Evolutionary conservation across 75 land plant species (phyloP).

Genomic region (Chamaecyparis obtusa): DNA sequence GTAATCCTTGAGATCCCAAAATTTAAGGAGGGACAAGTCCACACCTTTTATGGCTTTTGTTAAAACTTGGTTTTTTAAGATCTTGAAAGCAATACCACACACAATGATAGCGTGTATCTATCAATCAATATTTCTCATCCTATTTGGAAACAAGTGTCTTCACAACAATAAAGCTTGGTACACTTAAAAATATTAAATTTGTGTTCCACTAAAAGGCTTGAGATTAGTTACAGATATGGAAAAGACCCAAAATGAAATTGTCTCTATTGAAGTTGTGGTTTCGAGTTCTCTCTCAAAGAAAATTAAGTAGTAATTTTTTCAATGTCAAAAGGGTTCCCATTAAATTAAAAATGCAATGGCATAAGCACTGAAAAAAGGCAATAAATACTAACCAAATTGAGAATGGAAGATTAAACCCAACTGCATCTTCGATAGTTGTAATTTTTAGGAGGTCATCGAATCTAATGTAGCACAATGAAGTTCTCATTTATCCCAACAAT

Average conservation of each 20-base stretch:
- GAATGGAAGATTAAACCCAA: conserved; percentile 39
- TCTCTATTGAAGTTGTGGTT: not conserved
- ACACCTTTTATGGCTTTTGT: conserved; percentile 36
- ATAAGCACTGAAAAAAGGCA: not conserved
- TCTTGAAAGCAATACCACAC: conserved; percentile 17
- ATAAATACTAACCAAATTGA: conserved; percentile 53
- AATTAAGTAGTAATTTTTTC: not conserved
- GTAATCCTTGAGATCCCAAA: not conserved
- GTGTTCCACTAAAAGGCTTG: no score
- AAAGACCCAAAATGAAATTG: not conserved
- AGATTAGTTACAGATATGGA: not conserved
- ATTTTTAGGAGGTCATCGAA: conserved; percentile 64
- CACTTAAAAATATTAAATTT: not conserved
- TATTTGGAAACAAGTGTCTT: not conserved
- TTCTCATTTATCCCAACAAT: conserved; percentile 42
- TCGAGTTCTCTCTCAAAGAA: not conserved
- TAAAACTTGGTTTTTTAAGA: conserved; percentile 22
- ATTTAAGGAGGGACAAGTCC: not conserved
- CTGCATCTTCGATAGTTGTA: conserved; percentile 50
- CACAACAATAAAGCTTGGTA: not conserved
- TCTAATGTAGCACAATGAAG: conserved; percentile 57
- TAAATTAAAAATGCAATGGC: not conserved
- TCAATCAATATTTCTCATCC: not conserved
- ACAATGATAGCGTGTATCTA: not conserved
- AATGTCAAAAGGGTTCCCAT: no score